phyloP scores from a whole-genome alignment of 345 rosid genomes.

The Moricandia moricandioides region DNA sequence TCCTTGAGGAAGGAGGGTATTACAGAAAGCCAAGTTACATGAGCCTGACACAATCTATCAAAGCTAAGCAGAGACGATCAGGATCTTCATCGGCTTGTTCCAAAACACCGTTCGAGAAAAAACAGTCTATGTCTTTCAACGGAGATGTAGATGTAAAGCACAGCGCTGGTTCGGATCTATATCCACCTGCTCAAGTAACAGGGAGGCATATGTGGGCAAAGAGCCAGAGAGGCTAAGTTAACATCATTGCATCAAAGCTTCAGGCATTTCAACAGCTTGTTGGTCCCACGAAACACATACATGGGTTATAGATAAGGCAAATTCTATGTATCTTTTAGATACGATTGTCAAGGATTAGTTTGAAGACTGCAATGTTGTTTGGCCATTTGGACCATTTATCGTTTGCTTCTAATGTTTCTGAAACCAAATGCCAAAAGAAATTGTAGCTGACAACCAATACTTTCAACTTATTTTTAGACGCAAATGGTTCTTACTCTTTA shows the following conservation, averaged over 20 bases:
- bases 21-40: conserved; percentile 68
- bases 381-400: neutral
- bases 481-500: neutral
- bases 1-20: conserved; percentile 45
- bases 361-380: conserved; percentile 6
- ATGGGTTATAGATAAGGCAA: conserved; percentile 15
- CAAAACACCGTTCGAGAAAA: conserved; percentile 38
- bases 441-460: neutral
- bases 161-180: conserved; percentile 55
- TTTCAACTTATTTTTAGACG: neutral
- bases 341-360: neutral
- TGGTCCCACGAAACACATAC: conserved; percentile 24
- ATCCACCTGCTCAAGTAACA: conserved; percentile 48
- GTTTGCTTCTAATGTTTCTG: conserved; percentile 9
- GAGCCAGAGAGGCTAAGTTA: conserved; percentile 34
- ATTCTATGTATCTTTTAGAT: conserved; percentile 15
- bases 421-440: neutral
- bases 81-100: conserved; percentile 37
- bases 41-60: conserved; percentile 68
- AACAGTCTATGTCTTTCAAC: conserved; percentile 44
- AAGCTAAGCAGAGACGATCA: conserved; percentile 64
- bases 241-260: neutral
- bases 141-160: conserved; percentile 53
- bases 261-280: conserved; percentile 35
- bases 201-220: conserved; percentile 40